Evolutionary conservation across 1,284 basidiomycete genomes (phyloP).

Genomic region (Ustilago curta): DNA sequence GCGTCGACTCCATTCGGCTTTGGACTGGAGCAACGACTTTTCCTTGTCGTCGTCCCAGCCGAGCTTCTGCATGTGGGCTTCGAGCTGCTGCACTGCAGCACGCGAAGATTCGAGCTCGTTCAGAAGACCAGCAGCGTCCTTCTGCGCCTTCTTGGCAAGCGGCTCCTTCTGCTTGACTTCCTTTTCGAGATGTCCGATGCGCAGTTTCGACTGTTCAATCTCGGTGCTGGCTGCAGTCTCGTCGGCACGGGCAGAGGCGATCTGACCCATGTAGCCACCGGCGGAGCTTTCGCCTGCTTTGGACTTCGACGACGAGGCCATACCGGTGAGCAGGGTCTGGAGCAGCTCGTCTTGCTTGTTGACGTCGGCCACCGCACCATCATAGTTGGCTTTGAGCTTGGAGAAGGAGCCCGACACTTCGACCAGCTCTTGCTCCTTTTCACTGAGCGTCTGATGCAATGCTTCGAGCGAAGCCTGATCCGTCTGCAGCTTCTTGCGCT

Average conservation of each 20-base stretch:
- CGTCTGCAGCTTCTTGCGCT: conserved; percentile 76
- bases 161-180: conserved; percentile 84
- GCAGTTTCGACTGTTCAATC: conserved; percentile 84
- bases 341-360: conserved; percentile 89
- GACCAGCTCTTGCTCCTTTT: conserved; percentile 42
- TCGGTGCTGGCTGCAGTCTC: conserved; percentile 83
- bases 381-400: conserved; percentile 75
- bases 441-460: conserved; percentile 71
- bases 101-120: conserved; percentile 72
- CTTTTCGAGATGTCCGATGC: conserved; percentile 82
- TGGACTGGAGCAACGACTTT: conserved; percentile 74
- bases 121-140: conserved; percentile 80
- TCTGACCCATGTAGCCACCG: conserved; percentile 95
- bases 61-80: conserved; percentile 70
- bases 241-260: conserved; percentile 85
- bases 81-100: conserved; percentile 74
- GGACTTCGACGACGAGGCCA: conserved; percentile 77
- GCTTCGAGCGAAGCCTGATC: conserved; percentile 73
- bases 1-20: conserved; percentile 75
- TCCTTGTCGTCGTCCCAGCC: conserved; percentile 87
- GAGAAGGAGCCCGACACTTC: conserved; percentile 48
- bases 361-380: conserved; percentile 77
- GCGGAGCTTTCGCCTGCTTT: conserved; percentile 73
- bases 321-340: conserved; percentile 91
- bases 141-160: conserved; percentile 85